phyloP scores from a whole-genome alignment of 805 yeast species.

The Peterozyma xylosa region DNA sequence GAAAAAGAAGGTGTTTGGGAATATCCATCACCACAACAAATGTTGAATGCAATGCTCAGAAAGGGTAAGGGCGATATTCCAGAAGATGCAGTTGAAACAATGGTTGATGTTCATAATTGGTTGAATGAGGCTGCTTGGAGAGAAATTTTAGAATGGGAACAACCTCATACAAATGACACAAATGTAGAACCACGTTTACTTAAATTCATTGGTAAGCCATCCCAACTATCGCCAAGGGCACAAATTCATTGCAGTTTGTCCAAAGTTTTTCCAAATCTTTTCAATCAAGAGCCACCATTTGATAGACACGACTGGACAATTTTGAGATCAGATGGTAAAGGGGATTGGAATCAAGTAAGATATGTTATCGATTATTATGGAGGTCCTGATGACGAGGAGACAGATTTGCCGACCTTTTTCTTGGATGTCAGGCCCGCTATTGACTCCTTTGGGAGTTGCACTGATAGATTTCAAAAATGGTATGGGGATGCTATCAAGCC shows the following conservation, averaged over 20 bases:
- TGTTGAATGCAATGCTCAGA: slow-evolving; percentile 95
- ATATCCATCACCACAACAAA: slow-evolving; percentile 98
- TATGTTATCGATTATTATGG: slow-evolving; percentile 94
- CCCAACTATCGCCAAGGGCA: slow-evolving; percentile 83
- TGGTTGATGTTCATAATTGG: slow-evolving; percentile 97
- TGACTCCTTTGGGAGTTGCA: slow-evolving; percentile 55
- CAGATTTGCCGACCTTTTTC: slow-evolving; percentile 86
- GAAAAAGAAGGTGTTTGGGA: slow-evolving; percentile 83
- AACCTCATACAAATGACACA: slow-evolving; percentile 49
- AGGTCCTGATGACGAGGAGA: slow-evolving; percentile 84
- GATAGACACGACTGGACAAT: slow-evolving; percentile 99
- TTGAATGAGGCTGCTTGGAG: slow-evolving; percentile 97
- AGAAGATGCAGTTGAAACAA: slow-evolving; percentile 91
- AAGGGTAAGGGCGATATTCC: slow-evolving; percentile 90
- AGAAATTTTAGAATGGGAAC: slow-evolving; percentile 90
- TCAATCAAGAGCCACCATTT: slow-evolving; percentile 79
- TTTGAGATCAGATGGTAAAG: slow-evolving; percentile 42
- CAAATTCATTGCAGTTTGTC: slow-evolving; percentile 58
- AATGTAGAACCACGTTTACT: slow-evolving; percentile 65
- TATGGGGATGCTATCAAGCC: slow-evolving; percentile 36
- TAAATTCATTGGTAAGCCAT: slow-evolving; percentile 88
- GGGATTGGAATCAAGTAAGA: slow-evolving; percentile 65
- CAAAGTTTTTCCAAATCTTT: slow-evolving; percentile 62
- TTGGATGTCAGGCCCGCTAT: slow-evolving; percentile 95
- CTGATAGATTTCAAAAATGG: slow-evolving; percentile 68